Base-by-base conservation (phyloP, 345 rosid species). In the Psidium guajava region DNA sequence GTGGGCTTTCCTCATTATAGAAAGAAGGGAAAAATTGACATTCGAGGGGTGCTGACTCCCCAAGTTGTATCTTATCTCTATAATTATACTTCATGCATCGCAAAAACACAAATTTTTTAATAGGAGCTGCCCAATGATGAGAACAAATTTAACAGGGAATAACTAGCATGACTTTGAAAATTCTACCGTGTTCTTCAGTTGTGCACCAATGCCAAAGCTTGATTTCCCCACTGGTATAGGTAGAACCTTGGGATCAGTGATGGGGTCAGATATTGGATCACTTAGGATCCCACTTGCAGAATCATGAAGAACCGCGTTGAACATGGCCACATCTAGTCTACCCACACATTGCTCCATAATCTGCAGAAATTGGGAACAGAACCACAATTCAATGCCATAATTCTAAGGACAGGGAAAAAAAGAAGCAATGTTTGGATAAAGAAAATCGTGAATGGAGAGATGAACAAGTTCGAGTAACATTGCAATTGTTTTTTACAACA, bases 321-420 rank as follows among this genome's bases (percentile, higher is more conserved):
- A 95, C 96, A 95, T 95, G 57, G 98, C 99, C 81, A 95, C 98
- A 90, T 97, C 99, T 88, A 97, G 88, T 86, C 99, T 91, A 86
- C 95, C 93, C 89, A 95, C 96, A 14, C 98, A 95, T 86, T 97
- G 96, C 91, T 95, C 99, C 99, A 97, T 97, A 89, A 97, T 91
- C 99, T 82, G 56, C 57, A 69, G 77, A 69, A 69, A 69, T 69
- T 69, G 77, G 77, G 77, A 69, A 69, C 77, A 69, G 16, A 32
- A 69, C 77, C 24, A 18, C 47, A 69, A 69, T 69, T 69, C 5
- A 69, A 69, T 32, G 77, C 24, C 1, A 0, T 8, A 32, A 69
- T 69, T 32, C 77, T 69, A 69, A 69, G 24, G 74, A 28, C 42
- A 27, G 28, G 42, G 21, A 27, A 61, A 28, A 61, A 27, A 27